Evolutionary conservation across 306 rosid genomes (phyloP).

Genomic region (Dalbergia oliveri): DNA sequence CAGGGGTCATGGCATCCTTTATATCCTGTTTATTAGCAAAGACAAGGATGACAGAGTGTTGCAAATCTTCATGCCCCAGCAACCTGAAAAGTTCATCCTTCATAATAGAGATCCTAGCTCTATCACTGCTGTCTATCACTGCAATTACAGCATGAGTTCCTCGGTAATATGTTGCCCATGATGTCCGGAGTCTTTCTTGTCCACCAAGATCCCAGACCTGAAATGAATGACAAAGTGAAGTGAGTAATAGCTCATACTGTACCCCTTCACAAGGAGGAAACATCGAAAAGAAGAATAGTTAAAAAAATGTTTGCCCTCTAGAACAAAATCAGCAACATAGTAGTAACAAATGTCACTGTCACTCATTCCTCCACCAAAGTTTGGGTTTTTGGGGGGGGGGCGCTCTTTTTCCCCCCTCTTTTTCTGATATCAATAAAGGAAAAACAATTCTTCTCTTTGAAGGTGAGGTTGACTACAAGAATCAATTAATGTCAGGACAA

Average conservation of each 20-base stretch:
- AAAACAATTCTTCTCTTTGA: neutral
- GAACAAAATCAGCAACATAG: neutral
- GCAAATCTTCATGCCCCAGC: slow-evolving; percentile 92
- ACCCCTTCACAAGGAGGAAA: neutral
- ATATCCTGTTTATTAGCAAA: slow-evolving; percentile 96
- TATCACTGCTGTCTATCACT: slow-evolving; percentile 95
- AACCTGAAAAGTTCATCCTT: slow-evolving; percentile 96
- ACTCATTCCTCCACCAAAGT: too few species aligned
- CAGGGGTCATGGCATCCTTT: slow-evolving; percentile 99
- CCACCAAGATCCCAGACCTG: slow-evolving; percentile 99
- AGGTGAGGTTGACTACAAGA: neutral
- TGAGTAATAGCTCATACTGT: slow-evolving; percentile 11
- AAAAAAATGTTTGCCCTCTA: neutral
- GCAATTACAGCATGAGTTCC: slow-evolving; percentile 93
- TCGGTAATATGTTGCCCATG: slow-evolving; percentile 98
- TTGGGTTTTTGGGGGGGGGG: too few species aligned
- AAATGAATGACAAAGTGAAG: slow-evolving; percentile 26
- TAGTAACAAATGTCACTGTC: too few species aligned
- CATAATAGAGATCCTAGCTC: slow-evolving; percentile 90
- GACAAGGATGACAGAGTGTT: slow-evolving; percentile 81
- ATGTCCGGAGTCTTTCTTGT: slow-evolving; percentile 94
- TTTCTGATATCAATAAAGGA: neutral
- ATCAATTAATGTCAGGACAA: neutral
- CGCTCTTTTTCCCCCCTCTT: too few species aligned
- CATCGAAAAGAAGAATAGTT: neutral